Percentiles rank a stretch among this genome's conserved stretches.
Evolutionary conservation across 2,329 filamentous ascomycete genomes (phyloP).

Genomic region (Chrysoporthe deuterocubensis): DNA sequence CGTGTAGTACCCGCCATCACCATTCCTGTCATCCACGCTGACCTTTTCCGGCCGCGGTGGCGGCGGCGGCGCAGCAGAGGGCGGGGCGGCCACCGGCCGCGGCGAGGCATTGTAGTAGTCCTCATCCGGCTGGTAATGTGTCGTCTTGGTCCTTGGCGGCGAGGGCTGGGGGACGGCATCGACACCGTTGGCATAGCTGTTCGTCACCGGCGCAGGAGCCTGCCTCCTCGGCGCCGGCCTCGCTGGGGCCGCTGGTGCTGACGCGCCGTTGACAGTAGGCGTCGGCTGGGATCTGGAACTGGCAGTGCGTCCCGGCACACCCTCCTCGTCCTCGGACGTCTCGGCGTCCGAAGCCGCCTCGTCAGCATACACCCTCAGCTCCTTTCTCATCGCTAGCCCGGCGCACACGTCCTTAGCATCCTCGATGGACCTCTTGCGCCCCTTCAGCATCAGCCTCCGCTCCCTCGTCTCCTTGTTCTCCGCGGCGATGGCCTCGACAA

Average conservation of each 20-base stretch:
- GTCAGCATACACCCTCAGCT: constrained; percentile 43
- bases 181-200: constrained; percentile 22
- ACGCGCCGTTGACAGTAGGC: background rate
- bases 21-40: constrained; percentile 31
- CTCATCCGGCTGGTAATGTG: constrained; percentile 29
- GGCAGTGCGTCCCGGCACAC: background rate
- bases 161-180: constrained; percentile 18
- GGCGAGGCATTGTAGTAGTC: constrained; percentile 30
- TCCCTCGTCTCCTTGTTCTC: constrained; percentile 59
- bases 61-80: constrained; percentile 31
- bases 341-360: constrained; percentile 38
- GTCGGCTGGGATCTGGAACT: constrained; percentile 5
- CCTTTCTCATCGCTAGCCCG: constrained; percentile 56
- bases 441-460: constrained; percentile 50
- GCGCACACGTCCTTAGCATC: constrained; percentile 55
- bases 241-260: background rate
- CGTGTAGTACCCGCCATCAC: constrained; percentile 14
- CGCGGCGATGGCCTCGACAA: constrained; percentile 54
- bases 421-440: constrained; percentile 54
- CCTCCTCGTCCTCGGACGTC: constrained; percentile 24
- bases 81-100: constrained; percentile 32
- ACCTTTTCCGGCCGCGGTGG: constrained; percentile 42
- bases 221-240: constrained; percentile 13
- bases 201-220: constrained; percentile 13
- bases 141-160: constrained; percentile 22